phyloP scores from a whole-genome alignment of 306 rosid species.

The Alnus rubra region DNA sequence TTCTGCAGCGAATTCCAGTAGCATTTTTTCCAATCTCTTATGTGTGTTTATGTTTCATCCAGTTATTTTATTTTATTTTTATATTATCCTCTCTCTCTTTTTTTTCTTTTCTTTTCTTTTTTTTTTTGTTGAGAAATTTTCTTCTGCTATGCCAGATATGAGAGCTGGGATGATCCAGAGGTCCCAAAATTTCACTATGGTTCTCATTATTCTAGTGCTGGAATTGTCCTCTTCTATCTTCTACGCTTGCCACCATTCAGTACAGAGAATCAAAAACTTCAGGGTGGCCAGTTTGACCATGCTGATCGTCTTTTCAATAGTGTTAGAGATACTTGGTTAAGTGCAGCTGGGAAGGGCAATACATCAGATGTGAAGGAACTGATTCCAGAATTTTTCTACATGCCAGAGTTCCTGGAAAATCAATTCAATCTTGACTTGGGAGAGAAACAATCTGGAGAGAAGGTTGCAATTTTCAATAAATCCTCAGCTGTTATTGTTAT shows the following conservation, averaged over 20 bases:
- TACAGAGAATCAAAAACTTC: conserved; percentile 93
- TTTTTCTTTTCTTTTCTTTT: neutral
- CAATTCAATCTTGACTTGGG: conserved; percentile 93
- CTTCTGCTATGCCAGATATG: conserved; percentile 51
- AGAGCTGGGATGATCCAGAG: conserved; percentile 99
- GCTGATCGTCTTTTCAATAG: conserved; percentile 99
- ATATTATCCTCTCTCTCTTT: neutral
- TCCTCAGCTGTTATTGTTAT: conserved; percentile 3
- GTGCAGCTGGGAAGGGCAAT: conserved; percentile 99
- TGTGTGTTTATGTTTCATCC: conserved; percentile 2
- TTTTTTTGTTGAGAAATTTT: conserved; percentile 3
- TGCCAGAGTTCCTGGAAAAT: conserved; percentile 93
- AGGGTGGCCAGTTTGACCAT: conserved; percentile 99
- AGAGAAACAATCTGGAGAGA: conserved; percentile 99
- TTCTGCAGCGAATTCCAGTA: neutral
- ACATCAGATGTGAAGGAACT: conserved; percentile 99
- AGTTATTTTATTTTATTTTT: neutral
- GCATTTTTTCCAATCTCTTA: neutral
- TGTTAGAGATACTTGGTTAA: conserved; percentile 90
- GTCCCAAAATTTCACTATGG: conserved; percentile 98
- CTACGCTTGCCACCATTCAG: conserved; percentile 97
- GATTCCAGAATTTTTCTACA: conserved; percentile 97
- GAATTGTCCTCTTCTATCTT: conserved; percentile 96
- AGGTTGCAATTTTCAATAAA: conserved; percentile 51
- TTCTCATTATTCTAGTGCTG: conserved; percentile 99